Base-by-base conservation (phyloP, 148 eudicot genomes). In the Limonium bicolor region DNA sequence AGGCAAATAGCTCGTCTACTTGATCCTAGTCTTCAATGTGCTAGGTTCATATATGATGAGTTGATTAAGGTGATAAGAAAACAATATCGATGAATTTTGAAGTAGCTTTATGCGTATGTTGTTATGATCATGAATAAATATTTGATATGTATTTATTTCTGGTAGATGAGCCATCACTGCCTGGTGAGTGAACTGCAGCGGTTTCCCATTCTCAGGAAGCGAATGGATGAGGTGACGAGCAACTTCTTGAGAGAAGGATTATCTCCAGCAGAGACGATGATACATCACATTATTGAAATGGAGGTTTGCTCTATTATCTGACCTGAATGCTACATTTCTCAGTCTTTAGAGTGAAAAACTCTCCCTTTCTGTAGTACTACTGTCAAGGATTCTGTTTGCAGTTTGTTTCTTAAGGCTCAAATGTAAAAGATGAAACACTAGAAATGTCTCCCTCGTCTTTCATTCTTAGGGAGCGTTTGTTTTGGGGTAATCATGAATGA, bases 11-110 rank as follows among this genome's bases (percentile, higher is more conserved):
- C 73, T 59, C 82, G 87, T 14, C 65, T 79, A 56, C 48, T 75
- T 61, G 87, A 79, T 59, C 87, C 87, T 18, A 76, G 87, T 62
- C 79, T 79, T 54, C 87, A 79, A 36, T 79, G 87, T 56, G 82
- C 87, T 24, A 72, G 79, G 63, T 79, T 79, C 37, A 69, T 79
- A 32, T 79, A 71, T 36, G 82, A 79, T 56, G 87, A 79, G 69
- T 37, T 79, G 47, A 69, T 75, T 17, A 79, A 79, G 72, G 87
- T 69, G 44, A 40, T 37, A 11, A 19, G 38, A 4, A 46, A 27
- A 14, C 8, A 12, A 3, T 22, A 4, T 24, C 11, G 12, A 6
- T 25, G 35, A 46, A 27, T 29, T 46, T 29, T 1, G 19, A 15
- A 29, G 2, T 7, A 6, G 20, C 13, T 33, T 21, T 20, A 36